phyloP scores from a whole-genome alignment of 106 monocot genomes.

The Allium fistulosum region DNA sequence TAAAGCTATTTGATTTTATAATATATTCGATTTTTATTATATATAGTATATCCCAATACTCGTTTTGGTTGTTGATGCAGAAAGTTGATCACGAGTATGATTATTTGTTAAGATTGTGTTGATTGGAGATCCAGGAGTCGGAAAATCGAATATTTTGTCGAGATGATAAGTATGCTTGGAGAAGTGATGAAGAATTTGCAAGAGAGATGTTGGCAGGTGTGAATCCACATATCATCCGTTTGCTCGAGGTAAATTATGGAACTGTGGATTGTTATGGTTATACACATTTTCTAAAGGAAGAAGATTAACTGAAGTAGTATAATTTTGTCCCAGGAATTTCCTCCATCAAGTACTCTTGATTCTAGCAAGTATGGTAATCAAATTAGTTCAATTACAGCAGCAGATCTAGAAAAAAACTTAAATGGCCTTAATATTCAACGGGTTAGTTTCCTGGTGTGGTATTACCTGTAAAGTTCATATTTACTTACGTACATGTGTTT shows the following conservation, averaged over 20 bases:
- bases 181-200: constrained; percentile 61
- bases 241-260: constrained; percentile 23
- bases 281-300: background rate
- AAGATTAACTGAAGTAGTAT: background rate
- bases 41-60: no score
- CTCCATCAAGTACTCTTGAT: constrained; percentile 59
- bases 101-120: no score
- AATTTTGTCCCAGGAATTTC: constrained; percentile 37
- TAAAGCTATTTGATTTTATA: no score
- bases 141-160: no score
- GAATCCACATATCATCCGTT: constrained; percentile 44
- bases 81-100: no score
- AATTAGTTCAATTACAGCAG: constrained; percentile 33
- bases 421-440: constrained; percentile 38
- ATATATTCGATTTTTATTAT: no score
- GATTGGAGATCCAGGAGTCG: no score
- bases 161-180: constrained; percentile 44
- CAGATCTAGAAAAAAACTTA: constrained; percentile 31
- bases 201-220: constrained; percentile 64
- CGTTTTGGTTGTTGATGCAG: no score
- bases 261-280: background rate
- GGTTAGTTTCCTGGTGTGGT: constrained; percentile 6
- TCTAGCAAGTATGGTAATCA: constrained; percentile 39
- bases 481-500: constrained; percentile 3
- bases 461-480: no score